Conservation (phyloP, 2,329 filamentous ascomycete species). For the Fusarium hostae region DNA sequence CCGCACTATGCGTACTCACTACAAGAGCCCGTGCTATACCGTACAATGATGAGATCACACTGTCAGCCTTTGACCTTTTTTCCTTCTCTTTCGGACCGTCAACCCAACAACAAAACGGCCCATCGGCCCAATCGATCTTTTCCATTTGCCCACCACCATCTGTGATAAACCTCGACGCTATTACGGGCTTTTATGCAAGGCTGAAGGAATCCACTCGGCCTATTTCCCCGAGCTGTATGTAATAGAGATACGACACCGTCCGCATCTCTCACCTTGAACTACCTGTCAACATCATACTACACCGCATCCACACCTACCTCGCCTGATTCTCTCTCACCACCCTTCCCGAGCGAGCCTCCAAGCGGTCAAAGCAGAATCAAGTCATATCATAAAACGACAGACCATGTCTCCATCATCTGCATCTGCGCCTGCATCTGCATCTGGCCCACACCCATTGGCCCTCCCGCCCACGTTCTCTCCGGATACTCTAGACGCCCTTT, state of each 20-base stretch:
- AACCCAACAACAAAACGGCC: constrained; percentile 36
- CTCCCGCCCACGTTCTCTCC: constrained; percentile 76
- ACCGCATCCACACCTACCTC: constrained; percentile 31
- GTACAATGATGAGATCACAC: constrained; percentile 23
- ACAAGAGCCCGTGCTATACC: not conserved
- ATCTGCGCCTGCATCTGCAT: constrained; percentile 28
- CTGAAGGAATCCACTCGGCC: constrained; percentile 33
- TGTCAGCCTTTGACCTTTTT: not conserved
- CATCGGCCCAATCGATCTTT: constrained; percentile 41
- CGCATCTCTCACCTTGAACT: constrained; percentile 1
- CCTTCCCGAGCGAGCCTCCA: constrained; percentile 11
- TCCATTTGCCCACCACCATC: constrained; percentile 33
- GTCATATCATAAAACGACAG: constrained; percentile 16
- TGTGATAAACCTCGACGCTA: constrained; percentile 26
- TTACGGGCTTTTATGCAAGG: constrained; percentile 37
- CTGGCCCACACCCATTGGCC: constrained; percentile 56
- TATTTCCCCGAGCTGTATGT: constrained; percentile 25
- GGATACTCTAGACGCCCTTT: constrained; percentile 85
- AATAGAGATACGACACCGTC: not conserved
- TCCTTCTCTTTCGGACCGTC: constrained; percentile 36
- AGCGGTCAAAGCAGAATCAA: constrained; percentile 16
- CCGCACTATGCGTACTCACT: constrained; percentile 5
- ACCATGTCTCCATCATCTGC: constrained; percentile 46
- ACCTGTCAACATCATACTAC: constrained; percentile 13
- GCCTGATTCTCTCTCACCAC: constrained; percentile 20